A percentile compares a stretch with the other conserved stretches of the same genome.
Conservation (phyloP, 2,329 filamentous ascomycete species). For the Epichloe gansuensis region DNA sequence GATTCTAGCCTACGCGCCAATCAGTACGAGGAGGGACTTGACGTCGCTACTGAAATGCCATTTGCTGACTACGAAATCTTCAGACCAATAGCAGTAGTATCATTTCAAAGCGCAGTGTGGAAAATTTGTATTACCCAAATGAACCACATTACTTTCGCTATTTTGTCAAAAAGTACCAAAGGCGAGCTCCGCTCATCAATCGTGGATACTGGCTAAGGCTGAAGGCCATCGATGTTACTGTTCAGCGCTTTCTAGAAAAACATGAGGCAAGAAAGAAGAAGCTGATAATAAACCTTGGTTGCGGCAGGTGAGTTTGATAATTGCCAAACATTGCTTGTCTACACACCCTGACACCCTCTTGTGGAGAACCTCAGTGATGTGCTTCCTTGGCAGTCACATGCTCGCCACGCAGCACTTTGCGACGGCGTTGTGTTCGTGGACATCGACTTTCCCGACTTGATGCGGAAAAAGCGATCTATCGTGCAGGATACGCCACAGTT, state of each 20-base stretch:
- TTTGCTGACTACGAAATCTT: not conserved
- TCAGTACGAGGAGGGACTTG: not conserved
- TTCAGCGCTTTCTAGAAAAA: slow-evolving; percentile 57
- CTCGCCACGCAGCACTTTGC: slow-evolving; percentile 48
- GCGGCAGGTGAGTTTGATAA: slow-evolving; percentile 62
- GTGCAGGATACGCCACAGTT: slow-evolving; percentile 53
- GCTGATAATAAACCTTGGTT: slow-evolving; percentile 72
- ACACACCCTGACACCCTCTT: not conserved
- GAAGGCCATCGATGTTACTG: slow-evolving; percentile 63
- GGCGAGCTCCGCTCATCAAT: slow-evolving; percentile 80
- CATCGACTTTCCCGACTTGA: slow-evolving; percentile 72
- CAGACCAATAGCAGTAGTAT: slow-evolving; percentile 87
- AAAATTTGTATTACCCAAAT: slow-evolving; percentile 65
- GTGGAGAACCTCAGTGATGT: slow-evolving; percentile 50
- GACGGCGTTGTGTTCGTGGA: slow-evolving; percentile 59
- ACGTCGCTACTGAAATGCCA: not conserved
- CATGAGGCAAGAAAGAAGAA: slow-evolving; percentile 42
- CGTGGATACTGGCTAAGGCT: slow-evolving; percentile 80
- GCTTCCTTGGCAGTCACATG: slow-evolving; percentile 70
- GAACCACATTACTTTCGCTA: slow-evolving; percentile 77
- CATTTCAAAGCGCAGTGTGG: slow-evolving; percentile 85
- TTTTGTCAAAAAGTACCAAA: slow-evolving; percentile 74
- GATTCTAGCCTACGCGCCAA: not conserved
- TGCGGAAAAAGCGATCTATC: slow-evolving; percentile 57
- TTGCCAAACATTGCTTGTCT: not conserved